Evolutionary conservation across 192 early-diverging fungal species (phyloP), one percentile per base, ranked within the genome.

Genomic region (Chytriomyces confervae): DNA sequence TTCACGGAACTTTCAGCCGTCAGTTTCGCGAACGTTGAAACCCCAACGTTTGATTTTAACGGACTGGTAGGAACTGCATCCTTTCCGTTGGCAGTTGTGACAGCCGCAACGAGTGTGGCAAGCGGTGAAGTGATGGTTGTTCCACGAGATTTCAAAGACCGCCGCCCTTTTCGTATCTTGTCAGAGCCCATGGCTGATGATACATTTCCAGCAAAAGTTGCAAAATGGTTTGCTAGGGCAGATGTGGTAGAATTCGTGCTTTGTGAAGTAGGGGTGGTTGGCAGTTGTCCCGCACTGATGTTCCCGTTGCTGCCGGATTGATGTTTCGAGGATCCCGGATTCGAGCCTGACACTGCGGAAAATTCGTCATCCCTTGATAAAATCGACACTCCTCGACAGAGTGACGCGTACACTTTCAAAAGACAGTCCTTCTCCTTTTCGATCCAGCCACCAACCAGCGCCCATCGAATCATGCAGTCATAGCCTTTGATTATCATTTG

Each of bases 401-500:
- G 85, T 4, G 92, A 91, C 9, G 85, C 79, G 49, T 95, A 87
- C 0, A 95, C 91, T 10, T 86, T 87, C 29, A 84, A 81, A 48
- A 90, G 85, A 64, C 89, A 92, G 49, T 91, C 90, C 60, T 81
- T 86, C 65, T 95, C 93, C 65, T 89, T 86, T 3, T 89, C 81
- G 50, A 95, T 94, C 93, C 94, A 95, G 47, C 92, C 84, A 8
- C 92, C 93, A 45, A 88, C 76, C 20, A 94, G 71, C 7, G 90
- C 86, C 93, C 94, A 95, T 50, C 87, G 87, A 36, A 91, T 85
- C 84, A 94, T 87, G 69, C 87, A 88, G 66, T 95, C 93, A 71
- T 92, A 94, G 0, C 92, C 90, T 78, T 82, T 81, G 0, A 92
- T 90, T 77, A 94, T 91, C 24, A 93, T 72, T 4, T 77, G 78